phyloP scores from a whole-genome alignment of 1,284 basidiomycete genomes.

The Moesziomyces antarcticus region DNA sequence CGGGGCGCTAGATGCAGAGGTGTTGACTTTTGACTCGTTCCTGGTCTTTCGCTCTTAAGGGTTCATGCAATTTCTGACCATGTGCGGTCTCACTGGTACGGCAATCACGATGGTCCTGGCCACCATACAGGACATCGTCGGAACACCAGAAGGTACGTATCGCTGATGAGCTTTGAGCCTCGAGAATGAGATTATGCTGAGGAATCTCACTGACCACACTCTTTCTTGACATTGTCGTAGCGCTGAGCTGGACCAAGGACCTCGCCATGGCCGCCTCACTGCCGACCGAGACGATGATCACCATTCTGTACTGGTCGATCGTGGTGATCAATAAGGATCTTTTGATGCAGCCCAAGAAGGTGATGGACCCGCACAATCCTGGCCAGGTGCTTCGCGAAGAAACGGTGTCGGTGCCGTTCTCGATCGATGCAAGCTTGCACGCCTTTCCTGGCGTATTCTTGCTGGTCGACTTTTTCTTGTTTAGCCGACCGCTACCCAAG shows the following conservation, averaged over 20 bases:
- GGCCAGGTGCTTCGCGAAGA: slow-evolving; percentile 47
- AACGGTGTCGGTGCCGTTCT: slow-evolving; percentile 38
- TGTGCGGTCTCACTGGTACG: slow-evolving; percentile 33
- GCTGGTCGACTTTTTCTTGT: slow-evolving; percentile 38
- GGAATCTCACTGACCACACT: no score
- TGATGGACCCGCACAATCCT: slow-evolving; percentile 48
- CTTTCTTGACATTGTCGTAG: not conserved
- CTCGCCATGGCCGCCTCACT: slow-evolving; percentile 29
- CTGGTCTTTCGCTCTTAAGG: slow-evolving; percentile 7
- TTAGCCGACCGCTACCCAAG: slow-evolving; percentile 22
- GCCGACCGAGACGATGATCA: slow-evolving; percentile 51
- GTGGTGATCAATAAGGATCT: slow-evolving; percentile 40
- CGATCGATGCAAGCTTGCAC: slow-evolving; percentile 52
- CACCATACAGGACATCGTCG: slow-evolving; percentile 16
- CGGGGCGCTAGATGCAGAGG: not conserved
- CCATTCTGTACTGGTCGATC: slow-evolving; percentile 55
- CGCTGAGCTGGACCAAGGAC: slow-evolving; percentile 25
- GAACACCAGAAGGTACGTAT: slow-evolving; percentile 24
- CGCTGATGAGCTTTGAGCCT: not conserved
- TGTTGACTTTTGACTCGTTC: not conserved
- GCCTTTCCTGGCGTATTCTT: slow-evolving; percentile 54
- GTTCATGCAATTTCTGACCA: slow-evolving; percentile 39
- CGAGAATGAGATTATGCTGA: no score
- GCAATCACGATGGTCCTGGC: slow-evolving; percentile 18
- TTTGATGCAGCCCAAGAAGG: slow-evolving; percentile 39